These are phyloP conservation scores for Boletellus ananas DNA, from an alignment of 768 basidiomycete species.

Conservation along the genomic window DNA sequence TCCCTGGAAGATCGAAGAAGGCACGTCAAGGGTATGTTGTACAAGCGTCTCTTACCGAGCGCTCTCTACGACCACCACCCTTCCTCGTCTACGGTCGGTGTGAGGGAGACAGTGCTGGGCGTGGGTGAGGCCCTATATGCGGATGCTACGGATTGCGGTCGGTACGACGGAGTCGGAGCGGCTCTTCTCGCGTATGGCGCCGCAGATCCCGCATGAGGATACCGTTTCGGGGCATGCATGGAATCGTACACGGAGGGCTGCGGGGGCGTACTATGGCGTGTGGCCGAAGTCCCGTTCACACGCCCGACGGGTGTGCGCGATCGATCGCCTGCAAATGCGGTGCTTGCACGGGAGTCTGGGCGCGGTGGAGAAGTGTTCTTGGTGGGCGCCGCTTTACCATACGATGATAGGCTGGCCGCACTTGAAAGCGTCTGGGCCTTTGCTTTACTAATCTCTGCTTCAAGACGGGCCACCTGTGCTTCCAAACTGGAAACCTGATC, in stretches of 20 bases:
- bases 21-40: slow-evolving; percentile 1
- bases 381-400: slow-evolving; percentile 31
- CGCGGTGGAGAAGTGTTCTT: slow-evolving; percentile 48
- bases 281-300: slow-evolving; percentile 23
- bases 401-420: slow-evolving; percentile 35
- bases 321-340: slow-evolving; percentile 49
- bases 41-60: slow-evolving; percentile 4
- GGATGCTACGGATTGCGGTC: slow-evolving; percentile 48
- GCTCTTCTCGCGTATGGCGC: slow-evolving; percentile 13
- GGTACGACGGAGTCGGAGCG: slow-evolving; percentile 27
- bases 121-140: slow-evolving; percentile 61
- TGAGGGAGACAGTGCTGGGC: slow-evolving; percentile 67
- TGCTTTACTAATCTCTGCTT: slow-evolving; percentile 55
- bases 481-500: slow-evolving; percentile 66
- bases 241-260: slow-evolving; percentile 69
- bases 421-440: slow-evolving; percentile 28
- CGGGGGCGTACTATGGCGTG: slow-evolving; percentile 48
- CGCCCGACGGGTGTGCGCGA: slow-evolving; percentile 49
- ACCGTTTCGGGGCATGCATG: slow-evolving; percentile 47
- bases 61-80: slow-evolving; percentile 67
- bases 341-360: slow-evolving; percentile 75
- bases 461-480: slow-evolving; percentile 51
- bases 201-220: slow-evolving; percentile 15
- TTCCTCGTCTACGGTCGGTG: slow-evolving; percentile 66
- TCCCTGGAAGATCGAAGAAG: background rate